Base-by-base conservation (phyloP, 1,284 basidiomycete species). In the Ganoderma multipileum region DNA sequence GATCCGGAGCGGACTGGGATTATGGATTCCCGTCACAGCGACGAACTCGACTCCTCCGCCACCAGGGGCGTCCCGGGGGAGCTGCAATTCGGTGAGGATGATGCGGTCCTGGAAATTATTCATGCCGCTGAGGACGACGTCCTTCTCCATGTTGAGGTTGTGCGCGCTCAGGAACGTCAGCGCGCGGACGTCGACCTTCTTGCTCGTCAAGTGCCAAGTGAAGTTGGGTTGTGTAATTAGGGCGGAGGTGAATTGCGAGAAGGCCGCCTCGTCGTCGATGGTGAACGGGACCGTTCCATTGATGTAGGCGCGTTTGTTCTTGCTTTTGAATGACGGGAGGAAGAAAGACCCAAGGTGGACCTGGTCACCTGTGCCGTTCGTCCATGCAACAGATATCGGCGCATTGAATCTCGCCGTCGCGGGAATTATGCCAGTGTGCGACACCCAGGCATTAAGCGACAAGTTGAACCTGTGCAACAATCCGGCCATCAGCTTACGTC, bases 41-140 rank as follows among this genome's bases (percentile, higher is more conserved):
- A 83, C 75, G 71, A 91, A 91, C 74, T 92, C 80, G 75, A 95
- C 90, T 41, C 93, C 93, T 0, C 91, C 91, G 0, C 91, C 91
- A 0, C 79, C 81, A 1, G 90, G 87, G 76, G 87, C 86, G 74
- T 94, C 91, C 52, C 87, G 87, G 1, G 93, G 93, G n/a, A 95
- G 81, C 68, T 89, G 86, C 72, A 95, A 85, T 72, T 92, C 87
- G 66, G 85, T 79, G 54, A 95, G 82, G 57, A 79, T 71, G 57
- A 93, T 87, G 74, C 87, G 84, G n/a, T 84, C 82, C 41, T 84
- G 76, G 75, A 95, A 93, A 76, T 85, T 90, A 75, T 92, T 83
- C 79, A 91, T 88, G 26, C 91, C 89, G 66, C 84, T 85, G 61
- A 91, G 78, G 0, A 83, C 85, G 41, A 91, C 66, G 3, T 80